Base-by-base conservation (phyloP, 176 grass and related monocot species). In the Panicum miliaceum region DNA sequence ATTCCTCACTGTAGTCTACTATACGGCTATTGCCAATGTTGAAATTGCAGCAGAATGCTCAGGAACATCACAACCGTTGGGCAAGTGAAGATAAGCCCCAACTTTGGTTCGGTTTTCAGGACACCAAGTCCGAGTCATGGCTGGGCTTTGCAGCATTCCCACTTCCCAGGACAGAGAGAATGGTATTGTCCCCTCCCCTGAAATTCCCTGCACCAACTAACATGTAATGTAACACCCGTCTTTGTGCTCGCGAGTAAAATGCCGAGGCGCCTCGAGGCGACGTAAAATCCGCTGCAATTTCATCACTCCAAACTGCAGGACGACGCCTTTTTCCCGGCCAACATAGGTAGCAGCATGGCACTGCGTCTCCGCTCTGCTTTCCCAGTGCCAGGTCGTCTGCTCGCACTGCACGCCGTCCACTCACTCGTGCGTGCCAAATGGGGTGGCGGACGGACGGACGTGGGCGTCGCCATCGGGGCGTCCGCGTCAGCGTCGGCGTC, bases 191-290 rank as follows among this genome's bases (percentile, higher is more conserved):
- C 53, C 38, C 4, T 7, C 32, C 59, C 36, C 27, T 80, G 76
- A 73, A 86, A 73, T 65, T 84, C 64, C 86, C 65, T 58, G 6
- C 46, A 48, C 56, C 64, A 65, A 32, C 23, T 5, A 8, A 10
- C 83, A 42, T 47, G 19, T 50, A 51, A n/a, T n/a, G n/a, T 0
- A 7, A 5, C 7, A 3, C 3, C 23, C 22, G 65, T 65, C 83
- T 86, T 82, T 78, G 79, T 50, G 57, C 48, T 3, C 32, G 38
- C 38, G 19, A 77, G 83, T 89, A 86, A 70, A 70, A 82, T 61
- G 34, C 82, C 32, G 27, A 25, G 60, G 50, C 46, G 41, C 5
- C 36, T 64, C 19, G 22, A 7, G 68, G 56, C 14, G 57, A 15
- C 38, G 76, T 5, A 46, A 62, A 12, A 54, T 13, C 11, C 77